Evolutionary conservation across 169 alveolate genomes (phyloP), one percentile per base, ranked within the genome.

Genomic region (Plasmodium adleri): DNA sequence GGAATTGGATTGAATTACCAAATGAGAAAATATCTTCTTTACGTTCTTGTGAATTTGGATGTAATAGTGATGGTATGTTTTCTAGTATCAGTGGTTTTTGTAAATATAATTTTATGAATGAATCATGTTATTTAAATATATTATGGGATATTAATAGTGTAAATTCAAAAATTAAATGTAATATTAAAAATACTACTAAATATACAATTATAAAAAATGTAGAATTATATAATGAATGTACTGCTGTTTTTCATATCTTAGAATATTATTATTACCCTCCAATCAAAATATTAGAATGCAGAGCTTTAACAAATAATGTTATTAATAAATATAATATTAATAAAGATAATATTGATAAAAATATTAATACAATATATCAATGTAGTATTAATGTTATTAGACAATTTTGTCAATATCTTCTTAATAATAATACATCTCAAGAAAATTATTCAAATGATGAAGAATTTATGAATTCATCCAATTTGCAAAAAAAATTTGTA

Each of bases 1-100:
- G 96, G 12, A 88, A 87, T 50, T 94, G 96, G 96, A 93, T 93
- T 7, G 97, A 95, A 91, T 92, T 92, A 52, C 98, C 98, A 0
- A 64, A 85, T 80, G 97, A 96, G 72, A 95, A 96, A 74, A 95
- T 96, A 0, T 93, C 95, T 43, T 91, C 95, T 8, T 64, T 94
- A 28, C 90, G 97, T 43, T 95, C 94, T 13, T 89, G 96, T 15
- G 97, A 94, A 71, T 96, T 96, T 72, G 98, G 98, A 8, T 89
- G 94, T 63, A 92, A 92, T n/a, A 91, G 95, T 68, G 91, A 68
- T 72, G 95, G 96, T 1, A 93, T 91, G 91, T 93, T 94, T 64
- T 93, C 95, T 8, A 95, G 95, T 74, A 94, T 94, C 43, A 59
- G 88, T 20, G 96, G 96, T 17, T 56, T 68, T 20, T 94, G 96